These are phyloP conservation scores for Euphorbia celastroides DNA, from an alignment of 441 rosid genomes.

Conservation along the genomic window DNA sequence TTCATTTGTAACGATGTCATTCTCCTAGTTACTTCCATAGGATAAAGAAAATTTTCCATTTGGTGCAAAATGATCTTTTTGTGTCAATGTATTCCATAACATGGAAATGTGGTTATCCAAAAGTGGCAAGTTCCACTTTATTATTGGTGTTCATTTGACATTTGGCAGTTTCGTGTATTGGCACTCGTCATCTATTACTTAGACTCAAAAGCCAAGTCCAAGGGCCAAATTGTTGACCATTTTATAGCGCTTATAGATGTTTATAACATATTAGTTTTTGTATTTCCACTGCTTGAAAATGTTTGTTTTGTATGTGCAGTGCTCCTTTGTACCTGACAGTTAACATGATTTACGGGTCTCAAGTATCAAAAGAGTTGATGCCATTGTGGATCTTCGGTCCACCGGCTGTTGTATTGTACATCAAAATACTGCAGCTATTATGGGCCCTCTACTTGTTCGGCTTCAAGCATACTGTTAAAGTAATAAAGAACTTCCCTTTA, in stretches of 20 bases:
- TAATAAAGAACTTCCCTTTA: constrained; percentile 52
- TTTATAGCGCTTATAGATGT: not conserved
- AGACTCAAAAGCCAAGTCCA: not conserved
- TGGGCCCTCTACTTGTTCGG: constrained; percentile 68
- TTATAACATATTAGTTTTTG: not conserved
- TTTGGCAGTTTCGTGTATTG: no score
- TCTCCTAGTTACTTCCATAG: not conserved
- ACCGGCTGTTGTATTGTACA: constrained; percentile 50
- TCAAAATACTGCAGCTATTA: constrained; percentile 66
- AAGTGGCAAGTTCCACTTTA: no score
- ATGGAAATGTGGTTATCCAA: no score
- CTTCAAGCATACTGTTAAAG: constrained; percentile 59
- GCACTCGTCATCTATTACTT: no score
- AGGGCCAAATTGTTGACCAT: not conserved
- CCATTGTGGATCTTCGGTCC: constrained; percentile 93
- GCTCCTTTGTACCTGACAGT: constrained; percentile 63
- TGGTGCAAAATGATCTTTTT: not conserved
- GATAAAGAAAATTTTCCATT: not conserved
- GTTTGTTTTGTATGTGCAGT: constrained; percentile 37
- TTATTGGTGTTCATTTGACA: no score
- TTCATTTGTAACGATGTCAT: not conserved
- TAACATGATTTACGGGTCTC: constrained; percentile 52
- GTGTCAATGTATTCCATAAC: not conserved
- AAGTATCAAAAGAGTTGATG: constrained; percentile 71
- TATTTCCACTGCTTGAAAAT: constrained; percentile 18